Evolutionary conservation across 1,284 basidiomycete species (phyloP).

Genomic region (Austroboletus novae-zelandiae): DNA sequence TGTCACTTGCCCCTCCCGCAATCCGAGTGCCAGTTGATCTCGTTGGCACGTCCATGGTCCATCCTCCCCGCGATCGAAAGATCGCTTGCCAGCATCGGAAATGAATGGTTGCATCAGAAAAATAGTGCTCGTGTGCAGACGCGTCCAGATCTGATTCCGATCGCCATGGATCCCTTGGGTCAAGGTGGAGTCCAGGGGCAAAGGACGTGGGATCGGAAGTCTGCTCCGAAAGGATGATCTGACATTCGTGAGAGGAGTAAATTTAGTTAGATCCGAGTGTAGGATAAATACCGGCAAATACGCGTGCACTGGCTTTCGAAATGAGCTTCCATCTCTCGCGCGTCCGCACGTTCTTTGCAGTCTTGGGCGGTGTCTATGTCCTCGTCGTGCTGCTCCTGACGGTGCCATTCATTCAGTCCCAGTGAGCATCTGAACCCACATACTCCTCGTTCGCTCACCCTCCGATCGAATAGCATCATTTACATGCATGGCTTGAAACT

Average conservation of each 20-base stretch:
- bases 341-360: no score
- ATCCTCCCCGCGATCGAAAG: no score
- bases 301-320: no score
- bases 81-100: conserved; percentile 33
- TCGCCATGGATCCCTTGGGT: conserved; percentile 36
- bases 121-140: conserved; percentile 34
- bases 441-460: neutral
- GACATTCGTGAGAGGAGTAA: no score
- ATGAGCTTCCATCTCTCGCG: no score
- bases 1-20: no score
- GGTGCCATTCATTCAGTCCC: conserved; percentile 66
- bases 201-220: no score
- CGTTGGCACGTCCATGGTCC: no score
- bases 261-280: no score
- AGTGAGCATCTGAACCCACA: conserved; percentile 49
- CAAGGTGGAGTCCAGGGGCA: conserved; percentile 24
- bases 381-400: conserved; percentile 53
- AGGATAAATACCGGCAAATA: no score
- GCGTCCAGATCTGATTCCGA: conserved; percentile 28
- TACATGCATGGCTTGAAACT: conserved; percentile 70
- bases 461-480: conserved; percentile 37
- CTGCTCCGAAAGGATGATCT: no score
- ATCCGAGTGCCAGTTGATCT: conserved; percentile 24
- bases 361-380: conserved; percentile 53
- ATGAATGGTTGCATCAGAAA: conserved; percentile 33